Base-by-base conservation (phyloP, 2,329 filamentous ascomycete species). In the Ambrosiella beaveri region DNA sequence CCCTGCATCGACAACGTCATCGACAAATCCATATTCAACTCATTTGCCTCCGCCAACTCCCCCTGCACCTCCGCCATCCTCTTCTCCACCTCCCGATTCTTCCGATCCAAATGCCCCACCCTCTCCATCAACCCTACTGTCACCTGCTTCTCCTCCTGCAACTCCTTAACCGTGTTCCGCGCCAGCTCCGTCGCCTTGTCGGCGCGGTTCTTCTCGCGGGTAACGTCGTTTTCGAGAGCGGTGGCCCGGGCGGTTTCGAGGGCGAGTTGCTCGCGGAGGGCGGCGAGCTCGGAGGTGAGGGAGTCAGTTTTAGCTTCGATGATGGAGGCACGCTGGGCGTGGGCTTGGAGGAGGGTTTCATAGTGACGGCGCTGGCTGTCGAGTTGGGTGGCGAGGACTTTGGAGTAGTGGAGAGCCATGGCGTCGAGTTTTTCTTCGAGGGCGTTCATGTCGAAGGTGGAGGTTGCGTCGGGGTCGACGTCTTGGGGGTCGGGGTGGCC, bases 291-390 rank as follows among this genome's bases (percentile, higher is more conserved):
- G 2, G n/a, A 13, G 8, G 27, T 57, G 17, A 57, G 54, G 9
- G 54, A 69, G 66, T 58, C 39, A 1, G 36, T 76, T 62, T 74
- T 73, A 0, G 68, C 66, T 0, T 72, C 71, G 0, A 86, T 84
- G 53, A 75, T 75, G 61, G 86, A 82, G 0, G 86, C 19, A 2
- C 87, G 0, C 79, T 75, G 0, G 80, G 75, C 0, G 80, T 76
- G 0, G 90, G 88, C 65, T 85, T 81, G 1, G 83, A 95, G 82
- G 64, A 95, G 91, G 68, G 97, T 91, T 64, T 47, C 44, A 12
- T 95, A 98, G 70, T 97, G 98, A 0, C 86, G 77, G 8, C 93
- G 81, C 68, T 98, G 93, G 49, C 85, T 89, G 67, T 97, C 93
- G 1, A 98, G 80, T 66, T 98, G 93, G 61, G 84, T 90, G 2